phyloP scores from a whole-genome alignment of 73 alveolate species.

The Symbiodinium pilosum region DNA sequence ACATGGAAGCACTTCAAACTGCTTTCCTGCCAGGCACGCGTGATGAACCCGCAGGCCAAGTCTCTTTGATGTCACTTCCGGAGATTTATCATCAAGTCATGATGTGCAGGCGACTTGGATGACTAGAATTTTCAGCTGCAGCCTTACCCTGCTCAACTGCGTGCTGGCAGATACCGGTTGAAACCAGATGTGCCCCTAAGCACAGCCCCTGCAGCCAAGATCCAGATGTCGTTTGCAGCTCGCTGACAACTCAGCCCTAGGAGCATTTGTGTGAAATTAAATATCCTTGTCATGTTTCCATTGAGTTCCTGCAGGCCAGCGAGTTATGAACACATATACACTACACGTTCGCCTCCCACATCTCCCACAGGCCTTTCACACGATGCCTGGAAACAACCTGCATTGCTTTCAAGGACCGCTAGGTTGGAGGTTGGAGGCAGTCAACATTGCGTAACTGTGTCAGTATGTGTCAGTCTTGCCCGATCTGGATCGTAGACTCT shows the following conservation, averaged over 20 bases:
- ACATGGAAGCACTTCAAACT: not conserved
- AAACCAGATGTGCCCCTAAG: not conserved
- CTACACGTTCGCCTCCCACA: not conserved
- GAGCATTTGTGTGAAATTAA: too few species aligned
- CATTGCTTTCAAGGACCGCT: conserved; percentile 45
- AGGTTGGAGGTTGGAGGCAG: not conserved
- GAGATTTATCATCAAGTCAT: not conserved
- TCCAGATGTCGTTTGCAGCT: conserved; percentile 65
- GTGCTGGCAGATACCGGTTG: too few species aligned
- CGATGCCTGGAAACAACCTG: conserved; percentile 83
- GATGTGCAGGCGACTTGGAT: not conserved
- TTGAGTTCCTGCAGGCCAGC: too few species aligned
- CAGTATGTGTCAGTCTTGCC: too few species aligned
- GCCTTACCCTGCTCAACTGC: not conserved
- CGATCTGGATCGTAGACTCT: too few species aligned
- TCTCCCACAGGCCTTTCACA: conserved; percentile 16
- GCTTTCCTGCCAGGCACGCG: conserved; percentile 2
- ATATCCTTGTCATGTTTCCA: too few species aligned
- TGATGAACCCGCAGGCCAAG: conserved; percentile 1
- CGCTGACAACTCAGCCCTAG: not conserved
- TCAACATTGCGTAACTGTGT: too few species aligned
- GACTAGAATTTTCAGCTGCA: not conserved
- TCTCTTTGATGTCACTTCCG: not conserved
- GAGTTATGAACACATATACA: too few species aligned
- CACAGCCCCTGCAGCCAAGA: not conserved